Base-by-base conservation (phyloP, 2,329 filamentous ascomycete genomes). In the Stachybotrys chlorohalonatus region DNA sequence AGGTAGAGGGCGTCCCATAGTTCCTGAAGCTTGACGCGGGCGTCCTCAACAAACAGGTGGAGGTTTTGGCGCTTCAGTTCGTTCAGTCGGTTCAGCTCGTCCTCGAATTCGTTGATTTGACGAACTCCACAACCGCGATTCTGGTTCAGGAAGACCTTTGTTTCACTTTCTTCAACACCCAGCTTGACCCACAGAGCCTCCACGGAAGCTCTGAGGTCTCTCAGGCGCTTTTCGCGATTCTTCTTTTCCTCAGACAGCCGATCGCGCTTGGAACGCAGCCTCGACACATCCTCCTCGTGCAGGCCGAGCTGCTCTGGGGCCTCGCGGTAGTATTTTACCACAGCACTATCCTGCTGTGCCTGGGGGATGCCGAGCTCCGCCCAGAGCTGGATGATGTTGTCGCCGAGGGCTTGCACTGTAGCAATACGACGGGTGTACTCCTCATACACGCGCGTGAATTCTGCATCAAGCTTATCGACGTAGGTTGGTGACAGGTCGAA, bases 31-130 rank as follows among this genome's bases (percentile, higher is more conserved):
- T 89, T 90, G 72, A 85, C 89, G 47, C 95, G 83, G 17, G 93
- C 87, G 73, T 99, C 94, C 68, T 97, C 94, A 11, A 99, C 90
- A 64, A 99, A 99, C 5, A 97, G 73, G 67, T 96, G 92, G 58
- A 99, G 78, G 64, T 99, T 96, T 68, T 99, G 90, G 63, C 88
- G 82, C 77, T 99, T 99, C 56, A 97, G 80, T 69, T 97, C 92
- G 61, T 95, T 94, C 51, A 99, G 74, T 51, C 91, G 82, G 4
- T 81, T 78, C 49, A 97, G 78, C 72, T 99, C 94, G 58, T 95
- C 90, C 70, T 97, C 90, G 62, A 92, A 96, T 71, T 97, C 92
- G 66, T 96, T 96, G 73, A 96, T 95, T 59, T 90, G 89, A 56
- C 93, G 82, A 53, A 97, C 76, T 13, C 93, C 93, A 63, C 90